Base-by-base conservation (phyloP, 73 alveolate species). In the Paramecium tetraurelia region DNA sequence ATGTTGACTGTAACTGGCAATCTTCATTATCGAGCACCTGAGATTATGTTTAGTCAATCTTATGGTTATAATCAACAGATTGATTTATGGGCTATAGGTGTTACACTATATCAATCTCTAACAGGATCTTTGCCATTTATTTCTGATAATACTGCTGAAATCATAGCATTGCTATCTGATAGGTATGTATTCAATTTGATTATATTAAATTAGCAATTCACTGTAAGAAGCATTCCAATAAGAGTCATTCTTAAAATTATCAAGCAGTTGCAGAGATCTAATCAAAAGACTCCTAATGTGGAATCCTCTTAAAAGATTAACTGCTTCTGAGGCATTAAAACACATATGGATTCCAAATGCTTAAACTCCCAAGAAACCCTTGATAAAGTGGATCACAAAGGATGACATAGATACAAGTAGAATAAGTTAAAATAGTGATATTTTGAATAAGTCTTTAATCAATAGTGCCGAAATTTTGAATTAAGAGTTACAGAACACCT, bases 271-370 rank as follows among this genome's bases (percentile, higher is more conserved):
- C 7, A 75, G 87, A 75, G 87, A 75, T 40, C 33, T 75, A 2
- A 10, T 75, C 5, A 75, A 75, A 75, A 36, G 87, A 9, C 58
- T 75, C 1, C 10, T 75, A 0, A 40, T 40, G 59, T 75, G 87
- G 87, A 75, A 75, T 36, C 87, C 87, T 3, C 87, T 75, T n/a
- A 36, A 75, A 40, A 75, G 87, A 75, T 40, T 75, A 24, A 75
- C 57, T 9, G 57, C 87, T 33, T 75, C 48, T 3, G 87, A 75
- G n/a, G 87, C 87, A 31, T 75, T 75, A 44, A 75, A 40, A 40
- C 87, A 75, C 38, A 75, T 75, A 9, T 75, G 87, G 87, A 75
- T 75, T 2, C 87, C 87, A 21, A 31, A 68, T 68, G 21, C 40
- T 68, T 27, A 31, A 33, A 36, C 87, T 16, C 58, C 68, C 1